These are phyloP conservation scores for Micractinium sp. DNA, from an alignment of 139 green algal species.

Conservation along the genomic window DNA sequence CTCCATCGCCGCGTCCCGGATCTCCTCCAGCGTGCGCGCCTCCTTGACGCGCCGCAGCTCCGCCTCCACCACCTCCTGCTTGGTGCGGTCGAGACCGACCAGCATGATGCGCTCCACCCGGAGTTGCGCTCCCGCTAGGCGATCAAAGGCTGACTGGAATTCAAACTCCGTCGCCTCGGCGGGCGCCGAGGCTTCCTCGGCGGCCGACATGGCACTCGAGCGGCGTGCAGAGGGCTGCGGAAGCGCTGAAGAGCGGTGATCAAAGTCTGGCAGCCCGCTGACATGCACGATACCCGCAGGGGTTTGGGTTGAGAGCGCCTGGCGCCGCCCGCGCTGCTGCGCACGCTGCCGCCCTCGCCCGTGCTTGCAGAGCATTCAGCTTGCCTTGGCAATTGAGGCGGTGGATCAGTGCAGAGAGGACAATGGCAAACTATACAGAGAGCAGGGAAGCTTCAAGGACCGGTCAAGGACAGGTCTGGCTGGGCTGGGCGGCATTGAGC, in stretches of 20 bases:
- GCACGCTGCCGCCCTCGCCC: neutral
- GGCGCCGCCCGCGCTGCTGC: neutral
- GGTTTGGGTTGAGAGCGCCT: neutral
- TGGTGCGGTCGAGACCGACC: slow-evolving; percentile 48
- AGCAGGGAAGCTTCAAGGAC: too few relatives aligned
- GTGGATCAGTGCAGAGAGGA: neutral
- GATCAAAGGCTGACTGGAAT: slow-evolving; percentile 28
- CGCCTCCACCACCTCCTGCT: slow-evolving; percentile 44
- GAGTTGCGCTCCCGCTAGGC: slow-evolving; percentile 16
- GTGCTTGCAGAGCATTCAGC: neutral
- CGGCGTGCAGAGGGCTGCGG: too few relatives aligned
- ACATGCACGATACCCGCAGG: neutral
- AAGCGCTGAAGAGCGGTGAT: too few relatives aligned
- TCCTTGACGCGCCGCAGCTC: slow-evolving; percentile 58
- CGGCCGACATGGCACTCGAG: too few relatives aligned
- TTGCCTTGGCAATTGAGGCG: neutral
- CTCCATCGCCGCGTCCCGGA: slow-evolving; percentile 65
- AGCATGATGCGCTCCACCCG: slow-evolving; percentile 27
- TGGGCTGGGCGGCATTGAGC: too few relatives aligned
- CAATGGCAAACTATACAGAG: too few relatives aligned
- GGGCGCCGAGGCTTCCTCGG: too few relatives aligned
- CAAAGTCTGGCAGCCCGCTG: neutral
- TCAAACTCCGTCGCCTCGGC: slow-evolving; percentile 12
- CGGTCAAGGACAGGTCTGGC: too few relatives aligned
- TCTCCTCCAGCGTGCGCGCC: slow-evolving; percentile 69